A percentile compares a stretch with the other conserved stretches of the same genome.
These are phyloP conservation scores for Diaporthe nobilis DNA, from an alignment of 2,329 filamentous ascomycete genomes.

Conservation along the genomic window DNA sequence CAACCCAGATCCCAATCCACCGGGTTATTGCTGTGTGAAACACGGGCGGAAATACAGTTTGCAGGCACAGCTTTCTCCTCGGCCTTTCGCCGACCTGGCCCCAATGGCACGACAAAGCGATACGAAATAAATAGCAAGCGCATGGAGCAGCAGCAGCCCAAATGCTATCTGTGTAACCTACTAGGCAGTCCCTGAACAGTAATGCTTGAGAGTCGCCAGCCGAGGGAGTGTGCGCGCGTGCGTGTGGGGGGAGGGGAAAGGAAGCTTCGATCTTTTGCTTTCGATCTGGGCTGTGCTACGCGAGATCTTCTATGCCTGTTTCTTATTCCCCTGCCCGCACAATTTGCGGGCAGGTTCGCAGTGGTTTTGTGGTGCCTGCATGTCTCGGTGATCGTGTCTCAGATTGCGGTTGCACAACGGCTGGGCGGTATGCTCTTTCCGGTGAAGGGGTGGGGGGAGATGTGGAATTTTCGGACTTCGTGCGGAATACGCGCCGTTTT, in stretches of 20 bases:
- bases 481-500: conserved; percentile 34
- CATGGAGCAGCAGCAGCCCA: background rate
- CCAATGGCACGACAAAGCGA: background rate
- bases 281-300: conserved; percentile 29
- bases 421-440: conserved; percentile 33
- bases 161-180: background rate
- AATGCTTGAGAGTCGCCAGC: background rate
- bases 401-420: conserved; percentile 35
- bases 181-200: background rate
- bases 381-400: conserved; percentile 33
- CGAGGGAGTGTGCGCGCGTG: background rate
- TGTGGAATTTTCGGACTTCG: conserved; percentile 1
- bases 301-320: conserved; percentile 27
- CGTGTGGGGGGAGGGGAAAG: background rate
- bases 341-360: conserved; percentile 7
- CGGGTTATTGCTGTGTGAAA: conserved; percentile 29
- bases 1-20: conserved; percentile 13
- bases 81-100: background rate
- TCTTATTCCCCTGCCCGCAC: background rate
- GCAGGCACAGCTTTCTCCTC: conserved; percentile 1
- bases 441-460: conserved; percentile 24
- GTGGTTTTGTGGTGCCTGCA: conserved; percentile 15
- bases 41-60: conserved; percentile 9
- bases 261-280: conserved; percentile 21
- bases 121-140: background rate